Conservation (phyloP, 2,329 filamentous ascomycete species). For the Chrysosporium keratinophilum region DNA sequence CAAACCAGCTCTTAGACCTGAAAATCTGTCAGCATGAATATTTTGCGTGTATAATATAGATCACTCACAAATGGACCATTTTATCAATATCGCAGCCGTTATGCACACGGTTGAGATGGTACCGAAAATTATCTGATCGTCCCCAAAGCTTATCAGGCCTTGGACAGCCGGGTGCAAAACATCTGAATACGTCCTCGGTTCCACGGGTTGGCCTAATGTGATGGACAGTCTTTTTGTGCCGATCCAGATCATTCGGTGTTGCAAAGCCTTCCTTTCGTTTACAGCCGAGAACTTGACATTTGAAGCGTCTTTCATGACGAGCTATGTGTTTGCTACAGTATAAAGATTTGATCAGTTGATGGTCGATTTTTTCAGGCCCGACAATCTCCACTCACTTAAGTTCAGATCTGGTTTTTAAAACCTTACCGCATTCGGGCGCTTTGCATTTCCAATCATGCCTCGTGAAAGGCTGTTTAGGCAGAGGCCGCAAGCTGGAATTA, state of each 20-base stretch:
- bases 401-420: neutral
- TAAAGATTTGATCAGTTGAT: neutral
- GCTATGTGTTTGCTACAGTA: constrained; percentile 58
- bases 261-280: constrained; percentile 57
- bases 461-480: neutral
- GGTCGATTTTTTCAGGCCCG: neutral
- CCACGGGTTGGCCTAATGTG: constrained; percentile 26
- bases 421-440: neutral
- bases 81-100: constrained; percentile 31
- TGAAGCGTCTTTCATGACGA: constrained; percentile 58
- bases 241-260: constrained; percentile 70
- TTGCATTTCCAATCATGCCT: neutral
- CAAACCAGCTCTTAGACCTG: constrained; percentile 6
- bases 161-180: constrained; percentile 47
- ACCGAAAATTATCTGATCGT: constrained; percentile 74
- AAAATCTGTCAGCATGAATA: neutral
- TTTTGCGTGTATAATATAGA: neutral
- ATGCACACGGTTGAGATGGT: constrained; percentile 65
- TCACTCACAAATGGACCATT: constrained; percentile 3
- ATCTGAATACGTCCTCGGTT: constrained; percentile 48
- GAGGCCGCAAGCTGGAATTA: neutral
- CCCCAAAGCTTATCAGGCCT: constrained; percentile 63
- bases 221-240: constrained; percentile 42
- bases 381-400: neutral
- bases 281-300: constrained; percentile 52